Base-by-base conservation (phyloP, 2,329 filamentous ascomycete species). In the Colletotrichum sp. region DNA sequence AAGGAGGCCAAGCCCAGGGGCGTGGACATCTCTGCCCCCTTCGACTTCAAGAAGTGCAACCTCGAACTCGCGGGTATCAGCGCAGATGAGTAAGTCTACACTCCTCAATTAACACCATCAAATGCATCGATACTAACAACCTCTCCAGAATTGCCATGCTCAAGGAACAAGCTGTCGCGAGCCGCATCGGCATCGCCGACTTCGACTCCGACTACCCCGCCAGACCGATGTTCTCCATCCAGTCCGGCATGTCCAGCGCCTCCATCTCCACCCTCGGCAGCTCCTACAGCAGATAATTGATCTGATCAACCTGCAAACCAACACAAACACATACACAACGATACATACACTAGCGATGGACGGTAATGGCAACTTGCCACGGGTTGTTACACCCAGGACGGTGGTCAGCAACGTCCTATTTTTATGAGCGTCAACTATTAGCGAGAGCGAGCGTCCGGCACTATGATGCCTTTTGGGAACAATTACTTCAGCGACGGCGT, bases 31-130 rank as follows among this genome's bases (percentile, higher is more conserved):
- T 92, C 90, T 66, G 87, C 88, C 12, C 91, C 91, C 0, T 93
- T 90, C 83, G 87, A 92, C 81, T 89, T 92, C 80, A 89, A 89
- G 80, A 88, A 87, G 74, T 89, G 91, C 80, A 83, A 86, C n/a
- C 85, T 89, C 55, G 83, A 83, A 59, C 83, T 92, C 16, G 90
- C 90, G 4, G 91, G 91, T 52, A 85, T 92, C 57, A 89, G 89
- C 62, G 87, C 91, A 78, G 89, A 92, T 79, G 90, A 93, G 90
- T 92, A 87, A 83, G 90, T 85, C 16, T 21, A 4, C 55, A 18
- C 7, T 8, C 57, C 67, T 34, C 34, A n/a, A 59, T 16, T 34
- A 60, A 24, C 65, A 69, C 39, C 24, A 18, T 60, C 36, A 18
- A 6, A 52, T 55, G 28, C 30, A 44, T 18, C 8, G 69, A 59